Percentiles rank a stretch among this genome's conserved stretches.
Conservation (phyloP, 2,329 filamentous ascomycete genomes). For the Aureobasidium pullulans region DNA sequence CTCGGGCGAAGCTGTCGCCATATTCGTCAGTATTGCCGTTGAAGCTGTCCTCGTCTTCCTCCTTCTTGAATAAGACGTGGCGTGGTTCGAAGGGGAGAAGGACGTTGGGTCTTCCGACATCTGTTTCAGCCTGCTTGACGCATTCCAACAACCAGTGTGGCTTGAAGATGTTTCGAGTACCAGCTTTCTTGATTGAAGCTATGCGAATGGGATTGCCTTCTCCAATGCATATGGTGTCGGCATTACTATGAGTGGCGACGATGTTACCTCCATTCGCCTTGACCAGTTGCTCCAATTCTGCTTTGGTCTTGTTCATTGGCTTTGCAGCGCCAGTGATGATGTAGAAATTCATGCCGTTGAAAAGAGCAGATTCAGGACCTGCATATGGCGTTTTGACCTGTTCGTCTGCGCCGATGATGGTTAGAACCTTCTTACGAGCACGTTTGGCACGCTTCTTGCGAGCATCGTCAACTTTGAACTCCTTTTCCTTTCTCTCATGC, state of each 20-base stretch:
- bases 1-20: constrained; percentile 75
- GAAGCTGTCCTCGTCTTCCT: constrained; percentile 48
- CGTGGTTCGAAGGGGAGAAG: constrained; percentile 59
- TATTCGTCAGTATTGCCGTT: constrained; percentile 63
- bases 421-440: constrained; percentile 58
- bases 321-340: constrained; percentile 68
- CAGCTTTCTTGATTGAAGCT: constrained; percentile 69
- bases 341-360: constrained; percentile 69
- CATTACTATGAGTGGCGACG: constrained; percentile 62
- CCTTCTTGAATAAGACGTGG: constrained; percentile 66
- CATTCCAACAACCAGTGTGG: constrained; percentile 82
- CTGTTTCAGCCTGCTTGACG: constrained; percentile 52
- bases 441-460: constrained; percentile 56
- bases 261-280: constrained; percentile 77
- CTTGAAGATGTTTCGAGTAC: constrained; percentile 63
- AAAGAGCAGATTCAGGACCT: constrained; percentile 56
- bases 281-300: constrained; percentile 70
- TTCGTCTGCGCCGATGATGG: constrained; percentile 64
- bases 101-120: constrained; percentile 45
- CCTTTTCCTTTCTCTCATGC: constrained; percentile 63
- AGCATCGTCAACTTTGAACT: constrained; percentile 62
- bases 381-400: constrained; percentile 45
- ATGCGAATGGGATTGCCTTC: constrained; percentile 77
- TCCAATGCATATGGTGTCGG: constrained; percentile 63
- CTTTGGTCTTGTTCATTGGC: constrained; percentile 67